phyloP scores from a whole-genome alignment of 371 early-diverging fungal genomes.

The Zopfochytrium polystomum region DNA sequence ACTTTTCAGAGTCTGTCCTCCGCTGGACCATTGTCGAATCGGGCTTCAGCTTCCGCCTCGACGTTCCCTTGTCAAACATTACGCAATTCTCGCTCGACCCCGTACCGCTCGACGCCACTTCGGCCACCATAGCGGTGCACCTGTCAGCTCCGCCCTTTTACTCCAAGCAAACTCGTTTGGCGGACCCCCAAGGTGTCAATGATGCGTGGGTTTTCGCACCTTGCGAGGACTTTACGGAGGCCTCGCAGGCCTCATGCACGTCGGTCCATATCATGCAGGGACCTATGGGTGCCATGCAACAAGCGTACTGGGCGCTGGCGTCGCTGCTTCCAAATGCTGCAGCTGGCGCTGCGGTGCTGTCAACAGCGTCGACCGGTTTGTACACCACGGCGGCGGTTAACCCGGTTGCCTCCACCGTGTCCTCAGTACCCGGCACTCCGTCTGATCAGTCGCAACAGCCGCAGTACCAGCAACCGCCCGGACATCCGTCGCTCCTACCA shows the following conservation, averaged over 20 bases:
- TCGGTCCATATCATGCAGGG: background rate
- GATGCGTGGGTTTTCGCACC: slow-evolving; percentile 52
- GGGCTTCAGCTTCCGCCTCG: slow-evolving; percentile 70
- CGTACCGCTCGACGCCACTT: slow-evolving; percentile 58
- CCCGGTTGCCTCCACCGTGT: background rate
- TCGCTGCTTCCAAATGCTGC: background rate
- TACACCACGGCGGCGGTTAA: background rate
- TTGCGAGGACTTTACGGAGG: slow-evolving; percentile 75
- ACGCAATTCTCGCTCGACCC: slow-evolving; percentile 56
- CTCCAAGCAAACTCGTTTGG: background rate
- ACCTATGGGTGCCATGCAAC: background rate
- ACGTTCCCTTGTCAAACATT: slow-evolving; percentile 58
- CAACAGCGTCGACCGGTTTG: background rate
- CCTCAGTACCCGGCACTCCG: background rate
- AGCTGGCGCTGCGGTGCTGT: background rate
- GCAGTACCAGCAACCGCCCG: background rate
- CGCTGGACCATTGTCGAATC: slow-evolving; percentile 70
- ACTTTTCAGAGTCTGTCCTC: slow-evolving; percentile 54
- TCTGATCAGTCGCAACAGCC: background rate
- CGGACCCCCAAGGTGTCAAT: slow-evolving; percentile 14
- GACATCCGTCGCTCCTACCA: too few species aligned
- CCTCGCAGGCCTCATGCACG: slow-evolving; percentile 58
- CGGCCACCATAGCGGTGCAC: slow-evolving; percentile 66
- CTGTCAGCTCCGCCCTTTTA: slow-evolving; percentile 22
- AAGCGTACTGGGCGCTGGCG: too few species aligned